Percentiles rank a stretch among this genome's conserved stretches.
phyloP scores from a whole-genome alignment of 345 rosid species.

The Fremontodendron californicum region DNA sequence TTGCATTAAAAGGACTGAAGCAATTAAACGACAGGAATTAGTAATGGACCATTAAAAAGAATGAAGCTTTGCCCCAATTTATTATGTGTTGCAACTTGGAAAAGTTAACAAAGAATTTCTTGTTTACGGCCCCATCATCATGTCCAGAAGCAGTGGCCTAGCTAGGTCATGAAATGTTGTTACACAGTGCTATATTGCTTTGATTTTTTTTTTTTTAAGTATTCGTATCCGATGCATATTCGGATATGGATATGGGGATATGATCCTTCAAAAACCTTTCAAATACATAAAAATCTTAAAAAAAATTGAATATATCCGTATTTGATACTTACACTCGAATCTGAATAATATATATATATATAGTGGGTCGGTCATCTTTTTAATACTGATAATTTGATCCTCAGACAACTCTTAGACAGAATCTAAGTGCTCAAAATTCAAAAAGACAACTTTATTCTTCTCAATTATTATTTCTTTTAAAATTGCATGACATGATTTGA shows the following conservation, averaged over 20 bases:
- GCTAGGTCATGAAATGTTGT: too few species aligned
- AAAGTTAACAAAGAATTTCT: neutral
- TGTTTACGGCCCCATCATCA: neutral
- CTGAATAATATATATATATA: too few species aligned
- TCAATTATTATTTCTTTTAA: neutral
- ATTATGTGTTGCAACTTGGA: too few species aligned
- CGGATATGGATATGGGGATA: too few species aligned
- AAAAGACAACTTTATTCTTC: conserved; percentile 13
- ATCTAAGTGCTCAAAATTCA: conserved; percentile 11
- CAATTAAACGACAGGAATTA: neutral
- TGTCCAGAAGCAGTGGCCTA: neutral
- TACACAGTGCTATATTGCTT: too few species aligned
- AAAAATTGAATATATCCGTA: too few species aligned
- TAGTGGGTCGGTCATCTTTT: neutral
- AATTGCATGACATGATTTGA: neutral
- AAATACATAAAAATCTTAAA: too few species aligned
- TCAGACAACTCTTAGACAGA: neutral
- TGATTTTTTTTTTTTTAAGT: too few species aligned
- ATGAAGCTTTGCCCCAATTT: neutral
- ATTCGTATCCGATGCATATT: too few species aligned
- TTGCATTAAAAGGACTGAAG: neutral
- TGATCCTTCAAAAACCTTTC: too few species aligned
- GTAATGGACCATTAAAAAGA: neutral
- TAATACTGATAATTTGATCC: neutral
- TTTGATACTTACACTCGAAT: too few species aligned